Percentiles rank a stretch among this genome's conserved stretches.
Conservation (phyloP, 1,284 basidiomycete species). For the Ceratorhiza oryzae-sativae region DNA sequence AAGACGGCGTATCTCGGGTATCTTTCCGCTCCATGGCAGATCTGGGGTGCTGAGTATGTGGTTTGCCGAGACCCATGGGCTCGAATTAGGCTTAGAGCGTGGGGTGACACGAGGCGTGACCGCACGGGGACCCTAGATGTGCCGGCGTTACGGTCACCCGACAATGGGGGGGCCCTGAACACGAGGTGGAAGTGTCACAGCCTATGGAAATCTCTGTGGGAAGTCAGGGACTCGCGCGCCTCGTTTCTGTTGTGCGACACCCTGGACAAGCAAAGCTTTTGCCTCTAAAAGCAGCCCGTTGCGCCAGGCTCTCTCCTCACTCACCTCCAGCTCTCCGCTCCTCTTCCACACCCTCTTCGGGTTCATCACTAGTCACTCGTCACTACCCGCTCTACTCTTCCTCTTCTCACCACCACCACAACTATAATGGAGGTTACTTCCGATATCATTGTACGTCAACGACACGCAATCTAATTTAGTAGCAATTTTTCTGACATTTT, state of each 20-base stretch:
- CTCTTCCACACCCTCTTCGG: slow-evolving; percentile 28
- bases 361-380: slow-evolving; percentile 36
- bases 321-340: slow-evolving; percentile 34
- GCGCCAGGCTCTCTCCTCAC: slow-evolving; percentile 37
- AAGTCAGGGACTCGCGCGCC: slow-evolving; percentile 23
- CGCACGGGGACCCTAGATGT: background rate
- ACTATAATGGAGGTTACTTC: slow-evolving; percentile 22
- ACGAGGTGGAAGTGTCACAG: slow-evolving; percentile 7
- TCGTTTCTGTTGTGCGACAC: slow-evolving; percentile 34
- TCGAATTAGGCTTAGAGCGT: slow-evolving; percentile 1
- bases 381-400: background rate
- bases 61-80: background rate
- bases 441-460: slow-evolving; percentile 19
- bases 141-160: slow-evolving; percentile 13
- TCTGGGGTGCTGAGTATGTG: background rate
- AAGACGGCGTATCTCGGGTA: background rate
- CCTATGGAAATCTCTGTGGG: slow-evolving; percentile 16
- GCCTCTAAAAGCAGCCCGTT: slow-evolving; percentile 36
- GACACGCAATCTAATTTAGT: slow-evolving; percentile 26
- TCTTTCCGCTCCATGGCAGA: slow-evolving; percentile 11
- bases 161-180: background rate
- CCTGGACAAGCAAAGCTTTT: slow-evolving; percentile 39
- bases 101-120: slow-evolving; percentile 30
- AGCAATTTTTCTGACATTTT: background rate
- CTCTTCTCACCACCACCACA: background rate